Conservation (phyloP, 1,284 basidiomycete genomes). For the Apiotrichum gracile region DNA sequence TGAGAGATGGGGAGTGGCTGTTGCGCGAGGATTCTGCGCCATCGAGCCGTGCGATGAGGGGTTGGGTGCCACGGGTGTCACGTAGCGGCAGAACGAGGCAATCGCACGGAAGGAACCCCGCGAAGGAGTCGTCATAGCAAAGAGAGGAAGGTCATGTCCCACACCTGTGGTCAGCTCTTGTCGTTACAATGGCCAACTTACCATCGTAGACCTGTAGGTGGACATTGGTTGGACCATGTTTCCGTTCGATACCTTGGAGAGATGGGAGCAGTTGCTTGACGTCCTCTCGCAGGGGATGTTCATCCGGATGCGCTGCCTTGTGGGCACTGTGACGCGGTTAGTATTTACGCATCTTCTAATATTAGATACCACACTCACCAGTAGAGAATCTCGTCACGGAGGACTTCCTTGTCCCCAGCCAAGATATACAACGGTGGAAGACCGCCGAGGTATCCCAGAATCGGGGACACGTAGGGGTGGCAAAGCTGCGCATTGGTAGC, state of each 20-base stretch:
- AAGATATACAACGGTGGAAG: constrained; percentile 81
- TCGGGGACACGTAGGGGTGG: constrained; percentile 83
- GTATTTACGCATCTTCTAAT: neutral
- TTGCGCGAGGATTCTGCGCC: too few species aligned
- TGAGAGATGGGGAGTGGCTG: too few species aligned
- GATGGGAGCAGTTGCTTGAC: constrained; percentile 60
- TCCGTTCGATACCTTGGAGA: constrained; percentile 60
- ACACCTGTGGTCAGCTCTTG: constrained; percentile 35
- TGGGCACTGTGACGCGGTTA: constrained; percentile 66
- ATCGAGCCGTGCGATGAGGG: too few species aligned
- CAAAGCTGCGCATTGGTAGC: constrained; percentile 73
- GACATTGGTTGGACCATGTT: constrained; percentile 68
- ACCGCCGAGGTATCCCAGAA: constrained; percentile 78
- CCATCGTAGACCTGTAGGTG: constrained; percentile 69
- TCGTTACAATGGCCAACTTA: constrained; percentile 16
- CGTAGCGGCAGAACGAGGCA: constrained; percentile 46
- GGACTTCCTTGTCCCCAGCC: constrained; percentile 82
- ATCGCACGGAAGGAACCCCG: constrained; percentile 41
- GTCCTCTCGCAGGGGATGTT: constrained; percentile 62
- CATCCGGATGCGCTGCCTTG: constrained; percentile 77
- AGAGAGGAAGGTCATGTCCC: constrained; percentile 62
- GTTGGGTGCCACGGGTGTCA: constrained; percentile 34
- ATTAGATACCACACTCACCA: constrained; percentile 53
- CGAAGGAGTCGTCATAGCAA: constrained; percentile 69
- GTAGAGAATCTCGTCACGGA: constrained; percentile 88